A percentile compares a stretch with the other conserved stretches of the same genome.
Conservation (phyloP, 345 rosid genomes). For the Salix purpurea region DNA sequence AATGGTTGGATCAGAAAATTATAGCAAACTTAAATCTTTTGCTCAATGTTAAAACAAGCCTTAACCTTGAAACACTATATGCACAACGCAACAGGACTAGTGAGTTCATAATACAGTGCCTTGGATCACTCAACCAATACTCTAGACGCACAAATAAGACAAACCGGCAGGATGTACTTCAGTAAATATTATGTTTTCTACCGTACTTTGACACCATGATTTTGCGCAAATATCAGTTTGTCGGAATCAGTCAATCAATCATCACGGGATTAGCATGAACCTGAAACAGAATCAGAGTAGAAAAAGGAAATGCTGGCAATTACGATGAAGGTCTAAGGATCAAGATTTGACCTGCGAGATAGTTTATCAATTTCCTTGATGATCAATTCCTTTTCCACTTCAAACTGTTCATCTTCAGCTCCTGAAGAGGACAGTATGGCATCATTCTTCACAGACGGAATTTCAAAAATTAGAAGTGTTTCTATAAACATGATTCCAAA, state of each 20-base stretch:
- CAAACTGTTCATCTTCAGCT: conserved; percentile 85
- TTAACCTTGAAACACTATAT: background rate
- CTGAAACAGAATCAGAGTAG: background rate
- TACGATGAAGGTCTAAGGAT: conserved; percentile 17
- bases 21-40: background rate
- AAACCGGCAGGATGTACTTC: background rate
- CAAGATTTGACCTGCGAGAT: conserved; percentile 40
- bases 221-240: background rate
- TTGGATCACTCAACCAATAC: background rate
- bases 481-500: background rate
- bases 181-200: background rate
- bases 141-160: background rate
- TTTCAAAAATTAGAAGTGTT: background rate
- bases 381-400: conserved; percentile 89
- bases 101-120: background rate
- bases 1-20: background rate
- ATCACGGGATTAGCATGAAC: background rate
- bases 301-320: background rate
- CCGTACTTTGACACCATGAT: background rate
- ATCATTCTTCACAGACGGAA: background rate
- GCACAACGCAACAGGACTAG: background rate
- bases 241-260: background rate
- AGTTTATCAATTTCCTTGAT: conserved; percentile 72
- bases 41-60: background rate
- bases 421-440: conserved; percentile 31